These are phyloP conservation scores for Metarhizium anisopliae DNA, from an alignment of 2,329 filamentous ascomycete genomes.

Conservation along the genomic window DNA sequence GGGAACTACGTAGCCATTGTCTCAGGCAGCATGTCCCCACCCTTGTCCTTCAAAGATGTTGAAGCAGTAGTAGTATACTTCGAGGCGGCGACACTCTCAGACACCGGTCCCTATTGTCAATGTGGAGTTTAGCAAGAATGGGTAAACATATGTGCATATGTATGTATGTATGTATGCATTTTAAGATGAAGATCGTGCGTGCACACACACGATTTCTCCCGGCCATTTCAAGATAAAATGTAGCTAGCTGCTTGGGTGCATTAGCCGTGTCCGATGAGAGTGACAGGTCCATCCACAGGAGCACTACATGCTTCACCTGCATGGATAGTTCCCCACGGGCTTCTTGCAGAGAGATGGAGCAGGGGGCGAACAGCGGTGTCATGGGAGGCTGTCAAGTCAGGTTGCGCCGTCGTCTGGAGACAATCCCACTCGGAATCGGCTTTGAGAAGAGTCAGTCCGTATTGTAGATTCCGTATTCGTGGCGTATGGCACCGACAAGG, in stretches of 20 bases:
- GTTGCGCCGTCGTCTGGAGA: background rate
- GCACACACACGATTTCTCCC: no score
- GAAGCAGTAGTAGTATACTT: background rate
- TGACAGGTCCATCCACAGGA: no score
- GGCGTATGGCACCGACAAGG: background rate
- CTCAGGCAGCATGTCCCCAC: slow-evolving; percentile 2
- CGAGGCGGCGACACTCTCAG: background rate
- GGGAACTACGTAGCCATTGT: slow-evolving; percentile 4
- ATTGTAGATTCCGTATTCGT: background rate
- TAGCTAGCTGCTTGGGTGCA: no score
- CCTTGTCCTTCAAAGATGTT: no score
- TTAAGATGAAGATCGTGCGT: no score
- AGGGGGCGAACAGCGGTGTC: background rate
- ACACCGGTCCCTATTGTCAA: no score
- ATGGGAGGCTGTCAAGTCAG: background rate
- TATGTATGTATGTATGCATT: background rate
- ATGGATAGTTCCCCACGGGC: background rate
- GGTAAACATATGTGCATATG: background rate
- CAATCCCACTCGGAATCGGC: background rate
- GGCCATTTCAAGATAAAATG: no score
- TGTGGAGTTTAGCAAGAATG: no score
- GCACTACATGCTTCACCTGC: background rate
- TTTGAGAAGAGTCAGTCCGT: background rate
- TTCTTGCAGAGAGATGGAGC: background rate
- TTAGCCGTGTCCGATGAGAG: no score